Evolutionary conservation across 257 asterid genomes (phyloP), one percentile per base, ranked within the genome.

Genomic region (Knoxia roxburghii): DNA sequence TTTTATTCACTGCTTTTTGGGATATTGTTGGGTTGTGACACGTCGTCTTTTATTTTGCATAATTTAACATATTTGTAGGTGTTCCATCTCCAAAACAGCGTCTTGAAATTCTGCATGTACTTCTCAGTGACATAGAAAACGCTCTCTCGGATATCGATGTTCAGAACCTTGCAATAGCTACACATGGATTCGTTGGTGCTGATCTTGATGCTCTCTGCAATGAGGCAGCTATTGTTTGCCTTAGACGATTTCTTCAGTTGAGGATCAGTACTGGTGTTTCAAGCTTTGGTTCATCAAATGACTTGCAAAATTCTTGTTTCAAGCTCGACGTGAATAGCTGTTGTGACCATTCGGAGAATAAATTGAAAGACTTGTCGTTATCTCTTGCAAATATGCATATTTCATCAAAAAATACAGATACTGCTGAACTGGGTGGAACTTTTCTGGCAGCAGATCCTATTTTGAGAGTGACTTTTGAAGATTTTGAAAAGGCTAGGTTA

Each of bases 121-220:
- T 85, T 71, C 92, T 88, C 57, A 73, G 81, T 74, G 90, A 77
- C 68, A 82, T 81, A 81, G 81, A 80, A 67, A 94, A 93, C 51
- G 75, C 86, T 49, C 95, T 93, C 20, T 76, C 41, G 43, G 89
- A 76, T 13, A 67, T 76, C 87, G 92, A 93, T 77, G 72, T 90
- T 79, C 82, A 76, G 65, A 75, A 80, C 74, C 87, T 90, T 75
- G 91, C 99, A 67, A n/a, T n/a, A n/a, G n/a, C n/a, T n/a, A n/a
- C n/a, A n/a, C n/a, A n/a, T n/a, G n/a, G n/a, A n/a, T n/a, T 85
- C 70, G 99, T 90, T n/a, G 99, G 99, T 40, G 99, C 96, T 74
- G 99, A 93, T 81, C 82, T 93, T 74, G 88, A 88, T 81, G 85
- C 97, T 69, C 95, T 93, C 30, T 93, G 99, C 79, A 84, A 83